Conservation (phyloP, 2,329 filamentous ascomycete genomes). For the Hymenoscyphus albidus region DNA sequence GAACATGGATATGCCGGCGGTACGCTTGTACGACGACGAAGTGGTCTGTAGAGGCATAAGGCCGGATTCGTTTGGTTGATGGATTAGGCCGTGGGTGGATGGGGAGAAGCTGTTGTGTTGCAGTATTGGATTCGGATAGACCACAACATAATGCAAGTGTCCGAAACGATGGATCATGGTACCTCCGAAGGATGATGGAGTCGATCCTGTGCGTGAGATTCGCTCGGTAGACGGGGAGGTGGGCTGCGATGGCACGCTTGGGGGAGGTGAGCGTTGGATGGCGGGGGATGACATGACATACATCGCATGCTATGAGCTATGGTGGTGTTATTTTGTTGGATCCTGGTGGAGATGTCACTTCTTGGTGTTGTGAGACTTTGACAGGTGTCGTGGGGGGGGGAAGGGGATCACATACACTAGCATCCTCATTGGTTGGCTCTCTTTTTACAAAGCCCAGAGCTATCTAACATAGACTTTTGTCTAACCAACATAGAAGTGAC, state of each 20-base stretch:
- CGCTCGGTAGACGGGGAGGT: conserved; percentile 7
- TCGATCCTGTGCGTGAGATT: conserved; percentile 15
- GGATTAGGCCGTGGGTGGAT: neutral
- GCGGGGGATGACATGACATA: neutral
- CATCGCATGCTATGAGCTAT: neutral
- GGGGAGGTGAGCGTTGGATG: conserved; percentile 2
- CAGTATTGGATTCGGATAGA: conserved; percentile 15
- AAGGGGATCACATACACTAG: neutral
- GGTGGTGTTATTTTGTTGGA: neutral
- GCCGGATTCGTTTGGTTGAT: conserved; percentile 10
- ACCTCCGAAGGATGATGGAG: conserved; percentile 12
- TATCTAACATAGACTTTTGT: too few species aligned
- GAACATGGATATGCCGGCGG: neutral
- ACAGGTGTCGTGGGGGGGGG: neutral
- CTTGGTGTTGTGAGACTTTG: conserved; percentile 2
- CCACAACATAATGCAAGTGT: conserved; percentile 3
- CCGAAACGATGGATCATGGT: conserved; percentile 7
- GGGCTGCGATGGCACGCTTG: neutral
- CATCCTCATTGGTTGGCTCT: neutral
- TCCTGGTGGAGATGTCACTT: neutral
- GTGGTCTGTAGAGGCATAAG: neutral
- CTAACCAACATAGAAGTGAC: too few species aligned
- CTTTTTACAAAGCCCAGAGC: too few species aligned
- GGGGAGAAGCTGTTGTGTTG: conserved; percentile 7
- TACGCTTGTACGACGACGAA: conserved; percentile 11